phyloP scores from a whole-genome alignment of 495 filamentous ascomycete genomes.

The Neurospora sp. region DNA sequence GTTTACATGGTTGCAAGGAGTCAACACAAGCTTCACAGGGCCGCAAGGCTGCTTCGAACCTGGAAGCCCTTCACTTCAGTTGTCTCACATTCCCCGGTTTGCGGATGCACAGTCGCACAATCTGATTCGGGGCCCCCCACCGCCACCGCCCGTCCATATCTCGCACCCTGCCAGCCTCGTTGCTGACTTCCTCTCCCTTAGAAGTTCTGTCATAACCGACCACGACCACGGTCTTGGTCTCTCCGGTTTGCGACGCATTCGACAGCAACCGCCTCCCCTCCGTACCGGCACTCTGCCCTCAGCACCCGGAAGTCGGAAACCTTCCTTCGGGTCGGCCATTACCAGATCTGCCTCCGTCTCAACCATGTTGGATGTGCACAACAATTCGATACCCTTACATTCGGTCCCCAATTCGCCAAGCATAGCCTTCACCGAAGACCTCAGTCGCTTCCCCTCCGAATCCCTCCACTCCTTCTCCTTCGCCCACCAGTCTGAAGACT shows the following conservation, averaged over 20 bases:
- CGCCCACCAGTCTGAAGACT: constrained; percentile 87
- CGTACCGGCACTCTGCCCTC: constrained; percentile 55
- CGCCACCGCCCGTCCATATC: neutral
- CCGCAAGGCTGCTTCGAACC: neutral
- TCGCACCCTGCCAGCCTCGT: neutral
- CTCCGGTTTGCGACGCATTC: constrained; percentile 85
- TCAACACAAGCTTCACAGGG: neutral
- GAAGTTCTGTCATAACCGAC: constrained; percentile 44
- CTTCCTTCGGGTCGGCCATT: constrained; percentile 43
- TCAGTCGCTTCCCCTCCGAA: constrained; percentile 86
- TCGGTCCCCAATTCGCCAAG: constrained; percentile 57
- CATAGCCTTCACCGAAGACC: constrained; percentile 62
- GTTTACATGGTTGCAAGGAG: neutral
- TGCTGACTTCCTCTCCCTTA: constrained; percentile 23
- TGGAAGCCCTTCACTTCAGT: neutral
- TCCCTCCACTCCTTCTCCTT: constrained; percentile 98
- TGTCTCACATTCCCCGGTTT: constrained; percentile 11
- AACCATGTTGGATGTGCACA: constrained; percentile 33
- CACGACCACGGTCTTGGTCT: constrained; percentile 48
- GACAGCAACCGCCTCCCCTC: constrained; percentile 61
- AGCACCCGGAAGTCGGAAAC: constrained; percentile 44
- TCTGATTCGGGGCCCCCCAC: neutral
- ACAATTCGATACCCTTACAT: constrained; percentile 34
- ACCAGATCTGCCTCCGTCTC: constrained; percentile 56
- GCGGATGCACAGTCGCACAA: constrained; percentile 22